phyloP scores from a whole-genome alignment of 1,139 yeast species.

The Pneumocystis canis region DNA sequence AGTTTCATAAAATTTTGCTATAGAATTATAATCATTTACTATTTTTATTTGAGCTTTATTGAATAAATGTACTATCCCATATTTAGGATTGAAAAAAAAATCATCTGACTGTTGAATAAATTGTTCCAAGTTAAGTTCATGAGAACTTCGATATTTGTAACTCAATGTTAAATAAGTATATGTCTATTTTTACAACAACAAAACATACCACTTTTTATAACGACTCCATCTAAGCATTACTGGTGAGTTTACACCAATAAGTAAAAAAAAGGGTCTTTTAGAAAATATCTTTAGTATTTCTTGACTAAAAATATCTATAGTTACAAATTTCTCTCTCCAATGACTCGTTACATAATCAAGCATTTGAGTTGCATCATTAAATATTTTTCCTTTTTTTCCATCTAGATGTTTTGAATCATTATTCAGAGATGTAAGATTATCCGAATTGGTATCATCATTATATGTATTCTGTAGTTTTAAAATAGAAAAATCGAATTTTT shows the following conservation, averaged over 20 bases:
- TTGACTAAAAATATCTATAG: slow-evolving; percentile 36
- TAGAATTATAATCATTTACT: slow-evolving; percentile 40
- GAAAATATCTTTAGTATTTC: slow-evolving; percentile 36
- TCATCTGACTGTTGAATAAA: slow-evolving; percentile 38
- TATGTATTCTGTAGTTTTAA: neutral
- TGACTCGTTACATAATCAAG: slow-evolving; percentile 50
- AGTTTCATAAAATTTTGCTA: slow-evolving; percentile 36
- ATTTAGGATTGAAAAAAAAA: slow-evolving; percentile 27
- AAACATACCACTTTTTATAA: slow-evolving; percentile 20
- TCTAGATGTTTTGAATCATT: neutral
- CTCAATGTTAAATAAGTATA: neutral
- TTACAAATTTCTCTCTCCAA: slow-evolving; percentile 54
- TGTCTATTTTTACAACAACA: neutral
- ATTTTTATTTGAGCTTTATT: slow-evolving; percentile 47
- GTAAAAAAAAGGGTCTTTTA: slow-evolving; percentile 76
- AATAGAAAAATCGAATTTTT: neutral
- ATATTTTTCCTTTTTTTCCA: neutral
- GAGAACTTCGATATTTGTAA: neutral
- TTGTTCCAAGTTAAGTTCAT: slow-evolving; percentile 18
- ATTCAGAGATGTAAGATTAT: neutral
- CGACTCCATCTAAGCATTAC: slow-evolving; percentile 39
- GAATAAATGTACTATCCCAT: slow-evolving; percentile 34
- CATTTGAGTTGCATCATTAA: slow-evolving; percentile 23
- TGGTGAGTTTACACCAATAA: slow-evolving; percentile 69
- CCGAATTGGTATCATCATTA: neutral